Percentiles rank a stretch among this genome's conserved stretches.
Conservation (phyloP, 805 yeast genomes). For the Schwanniomyces occidentalis region DNA sequence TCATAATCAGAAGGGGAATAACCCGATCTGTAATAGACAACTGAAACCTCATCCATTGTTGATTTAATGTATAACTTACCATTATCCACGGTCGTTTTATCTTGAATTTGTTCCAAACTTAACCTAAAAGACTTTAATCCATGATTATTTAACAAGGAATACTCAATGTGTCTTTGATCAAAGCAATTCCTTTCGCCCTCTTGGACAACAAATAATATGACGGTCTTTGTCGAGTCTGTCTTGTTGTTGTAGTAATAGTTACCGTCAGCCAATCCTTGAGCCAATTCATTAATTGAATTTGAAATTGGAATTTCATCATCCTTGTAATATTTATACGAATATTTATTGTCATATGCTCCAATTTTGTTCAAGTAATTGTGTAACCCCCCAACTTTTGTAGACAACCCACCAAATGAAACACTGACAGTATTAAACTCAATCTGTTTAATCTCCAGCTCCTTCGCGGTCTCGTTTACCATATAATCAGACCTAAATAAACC, state of each 20-base stretch:
- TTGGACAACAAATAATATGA: conserved; percentile 78
- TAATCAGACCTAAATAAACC: conserved; percentile 93
- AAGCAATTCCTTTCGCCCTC: conserved; percentile 84
- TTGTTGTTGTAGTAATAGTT: conserved; percentile 52
- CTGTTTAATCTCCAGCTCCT: conserved; percentile 62
- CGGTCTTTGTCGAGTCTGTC: conserved; percentile 37
- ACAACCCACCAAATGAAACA: conserved; percentile 91
- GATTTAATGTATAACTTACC: conserved; percentile 53
- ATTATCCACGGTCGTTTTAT: conserved; percentile 40
- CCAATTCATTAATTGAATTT: conserved; percentile 59
- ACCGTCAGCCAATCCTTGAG: conserved; percentile 70
- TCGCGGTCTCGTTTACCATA: conserved; percentile 47
- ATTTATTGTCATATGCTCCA: conserved; percentile 54
- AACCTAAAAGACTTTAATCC: conserved; percentile 65
- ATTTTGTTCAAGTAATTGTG: conserved; percentile 65
- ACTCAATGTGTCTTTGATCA: conserved; percentile 88
- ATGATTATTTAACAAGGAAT: conserved; percentile 54
- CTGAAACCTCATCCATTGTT: conserved; percentile 72
- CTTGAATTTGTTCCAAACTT: conserved; percentile 59
- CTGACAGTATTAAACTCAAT: conserved; percentile 96
- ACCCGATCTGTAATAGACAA: conserved; percentile 88
- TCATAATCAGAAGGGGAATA: conserved; percentile 83
- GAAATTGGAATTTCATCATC: conserved; percentile 63
- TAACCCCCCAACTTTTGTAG: conserved; percentile 73
- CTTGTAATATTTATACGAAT: conserved; percentile 43